Base-by-base conservation (phyloP, 1,284 basidiomycete species). In the Ceratobasidium sp. region DNA sequence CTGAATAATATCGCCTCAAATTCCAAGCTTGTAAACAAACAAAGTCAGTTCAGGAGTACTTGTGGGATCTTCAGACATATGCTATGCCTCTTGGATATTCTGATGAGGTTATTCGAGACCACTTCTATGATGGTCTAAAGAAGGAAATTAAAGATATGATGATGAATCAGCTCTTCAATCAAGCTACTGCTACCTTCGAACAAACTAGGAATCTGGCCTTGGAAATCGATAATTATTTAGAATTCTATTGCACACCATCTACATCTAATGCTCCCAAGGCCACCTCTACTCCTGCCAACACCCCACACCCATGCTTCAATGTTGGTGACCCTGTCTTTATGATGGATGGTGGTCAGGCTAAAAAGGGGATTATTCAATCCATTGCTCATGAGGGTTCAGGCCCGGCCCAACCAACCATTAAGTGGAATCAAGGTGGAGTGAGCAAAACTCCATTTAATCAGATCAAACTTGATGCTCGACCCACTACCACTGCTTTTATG, bases 41-140 rank as follows among this genome's bases (percentile, higher is more conserved):
- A 19, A 30, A 13, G 13, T 30, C 42, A 1, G 52, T 67, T 8
- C 62, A 67, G 23, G 62, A 56, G 2, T 56, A 56, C n/a, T 7
- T 56, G 4, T 9, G 9, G 0, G n/a, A 36, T 5, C 46, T 47
- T 30, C 39, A 56, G 16, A 19, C 16, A 2, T 56, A 36, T 19
- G 27, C 53, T 1, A n/a, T 9, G 5, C 6, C n/a, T 6, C 11
- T 67, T 1, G 27, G 30, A 2, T 56, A 67, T 13, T 14, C n/a
- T 21, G 42, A 56, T 19, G 11, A 16, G 1, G n/a, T 23, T 8
- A 14, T 56, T 1, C 3, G 19, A 0, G 52, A 67, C 14, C n/a
- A 36, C 19, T 67, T 56, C 14, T 67, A 56, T 47, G 39, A 49
- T 36, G 27, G 53, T 1, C 62, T 56, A 3, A 13, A 21, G 7